Base-by-base conservation (phyloP, 2,329 filamentous ascomycete genomes). In the Claviceps fusiformis region DNA sequence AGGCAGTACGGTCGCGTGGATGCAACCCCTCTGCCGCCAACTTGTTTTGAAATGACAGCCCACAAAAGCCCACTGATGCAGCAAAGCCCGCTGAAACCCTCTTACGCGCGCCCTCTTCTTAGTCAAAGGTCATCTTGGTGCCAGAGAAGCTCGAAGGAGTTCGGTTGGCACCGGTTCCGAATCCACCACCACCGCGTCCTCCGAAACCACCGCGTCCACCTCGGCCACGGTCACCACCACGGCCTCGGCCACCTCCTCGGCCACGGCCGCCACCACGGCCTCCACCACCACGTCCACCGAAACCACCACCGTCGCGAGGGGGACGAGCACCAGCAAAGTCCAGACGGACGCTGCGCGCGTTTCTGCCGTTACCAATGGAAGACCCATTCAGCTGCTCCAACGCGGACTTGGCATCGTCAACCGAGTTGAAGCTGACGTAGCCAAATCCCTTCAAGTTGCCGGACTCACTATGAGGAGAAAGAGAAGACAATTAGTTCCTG, bases 361-460 rank as follows among this genome's bases (percentile, higher is more conserved):
- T 79, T 63, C 93, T 79, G 57, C 88, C 83, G 61, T 73, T 68
- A 53, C 80, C 79, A 59, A 82, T 76, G 57, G 78, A 71, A 55
- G 76, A 75, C 60, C 89, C 89, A 63, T 87, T 84, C 68, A 88
- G 78, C 56, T 77, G 74, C 63, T 85, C 77, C 63, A 89, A 82
- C 29, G 84, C 91, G 63, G 76, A 73, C 73, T 86, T 87, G 64
- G 91, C 89, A 64, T 95, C 90, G 33, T 95, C 89, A 59, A 93
- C 70, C 19, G 86, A 87, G 63, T 75, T 74, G 77, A 92, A 95
- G 67, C 85, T 85, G 60, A 95, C 85, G 69, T 96, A 96, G 55
- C 89, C 91, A 71, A 95, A 95, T 56, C 91, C 91, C 84, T 95
- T 95, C 68, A 86, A 84, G 63, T 83, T 81, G 61, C 89, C 90